phyloP scores from a whole-genome alignment of 345 rosid species.

The Raphanus sativus region DNA sequence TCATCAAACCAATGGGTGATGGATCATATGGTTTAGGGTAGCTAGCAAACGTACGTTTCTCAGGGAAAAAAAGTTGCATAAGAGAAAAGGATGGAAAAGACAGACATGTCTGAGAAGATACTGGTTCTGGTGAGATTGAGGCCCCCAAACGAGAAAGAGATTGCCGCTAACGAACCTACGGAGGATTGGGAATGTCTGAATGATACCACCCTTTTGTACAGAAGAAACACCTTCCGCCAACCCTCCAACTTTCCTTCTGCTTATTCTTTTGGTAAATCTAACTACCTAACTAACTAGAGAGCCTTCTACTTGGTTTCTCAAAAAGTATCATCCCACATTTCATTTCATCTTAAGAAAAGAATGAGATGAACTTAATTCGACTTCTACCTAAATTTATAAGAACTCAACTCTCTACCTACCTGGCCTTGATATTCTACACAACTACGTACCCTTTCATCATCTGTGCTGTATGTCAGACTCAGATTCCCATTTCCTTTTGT shows the following conservation, averaged over 20 bases:
- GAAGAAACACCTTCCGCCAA: conserved; percentile 93
- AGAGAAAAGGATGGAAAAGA: conserved; percentile 42
- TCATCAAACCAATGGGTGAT: too few species aligned
- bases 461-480: background rate
- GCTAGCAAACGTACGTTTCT: too few species aligned
- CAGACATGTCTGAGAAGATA: conserved; percentile 65
- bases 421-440: conserved; percentile 8
- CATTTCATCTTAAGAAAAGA: too few species aligned
- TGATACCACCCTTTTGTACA: conserved; percentile 70
- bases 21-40: too few species aligned
- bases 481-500: background rate
- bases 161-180: conserved; percentile 58
- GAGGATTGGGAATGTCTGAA: conserved; percentile 99
- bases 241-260: conserved; percentile 84
- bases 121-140: conserved; percentile 85
- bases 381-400: background rate
- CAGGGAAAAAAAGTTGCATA: too few species aligned
- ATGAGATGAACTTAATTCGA: too few species aligned
- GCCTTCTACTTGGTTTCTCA: too few species aligned
- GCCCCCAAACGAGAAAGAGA: conserved; percentile 86
- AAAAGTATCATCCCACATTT: background rate
- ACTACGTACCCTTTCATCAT: background rate
- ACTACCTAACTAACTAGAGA: too few species aligned
- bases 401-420: background rate
- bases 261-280: conserved; percentile 71